Base-by-base conservation (phyloP, 805 yeast genomes). In the Saccharomyces eubayanus region DNA sequence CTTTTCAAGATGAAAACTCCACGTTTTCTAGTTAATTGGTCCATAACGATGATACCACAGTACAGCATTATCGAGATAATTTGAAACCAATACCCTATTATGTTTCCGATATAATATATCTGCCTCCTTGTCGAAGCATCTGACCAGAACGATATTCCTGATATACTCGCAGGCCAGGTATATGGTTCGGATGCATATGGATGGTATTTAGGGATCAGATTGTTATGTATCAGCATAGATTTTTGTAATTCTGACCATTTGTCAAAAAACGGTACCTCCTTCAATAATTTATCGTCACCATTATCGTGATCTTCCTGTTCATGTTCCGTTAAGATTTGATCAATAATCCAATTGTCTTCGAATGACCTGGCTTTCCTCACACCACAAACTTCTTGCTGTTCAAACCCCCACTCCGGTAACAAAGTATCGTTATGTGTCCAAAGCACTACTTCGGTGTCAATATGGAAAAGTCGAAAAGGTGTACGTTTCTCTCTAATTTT, bases 401-500 rank as follows among this genome's bases (percentile, higher is more conserved):
- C 85, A 60, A 82, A 85, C 1, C 87, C 95, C 89, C 91, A 85
- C 51, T 79, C 80, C 58, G 94, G 94, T 65, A 87, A 76, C 66
- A 83, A 85, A 10, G 78, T 80, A 53, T 80, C 83, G 59, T 82
- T 24, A 24, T 24, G 24, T 24, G 24, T 24, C 24, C 24, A 91
- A 81, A 94, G 79, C 20, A 96, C 92, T 48, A 95, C 98, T 50
- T 85, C 81, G 1, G 97, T 88, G 52, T 86, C 89, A 28, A 82
- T 85, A 67, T 94, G 98, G 55, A 90, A 73, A 24, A 94, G 64
- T 62, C 84, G 84, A 65, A 94, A 72, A 10, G 78, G 72, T 3
- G 88, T 79, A 5, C 83, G 85, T 66, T 84, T 84, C 3, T 96
- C 84, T 70, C 84, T 85, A 12, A 73, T 62, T 31, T 55, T 50